A percentile compares a stretch with the other conserved stretches of the same genome.
These are phyloP conservation scores for Mastigamoeba balamuthi DNA, from an alignment of 78 protist species.

Conservation along the genomic window DNA sequence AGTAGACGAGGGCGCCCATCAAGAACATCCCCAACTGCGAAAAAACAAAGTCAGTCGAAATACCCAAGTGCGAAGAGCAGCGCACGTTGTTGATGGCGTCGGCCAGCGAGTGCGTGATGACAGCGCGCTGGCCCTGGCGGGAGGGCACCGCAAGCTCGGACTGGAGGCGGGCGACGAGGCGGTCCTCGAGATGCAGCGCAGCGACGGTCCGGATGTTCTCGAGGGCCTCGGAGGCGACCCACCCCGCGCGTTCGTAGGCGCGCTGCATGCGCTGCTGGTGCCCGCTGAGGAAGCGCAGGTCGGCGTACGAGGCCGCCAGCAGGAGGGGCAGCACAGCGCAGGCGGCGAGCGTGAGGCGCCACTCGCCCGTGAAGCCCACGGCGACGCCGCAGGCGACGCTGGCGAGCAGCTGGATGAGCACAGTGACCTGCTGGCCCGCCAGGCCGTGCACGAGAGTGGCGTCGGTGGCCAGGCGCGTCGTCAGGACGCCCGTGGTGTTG, in stretches of 20 bases:
- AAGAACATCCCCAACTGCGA: too few species aligned
- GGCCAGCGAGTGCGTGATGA: too few species aligned
- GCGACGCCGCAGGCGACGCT: conserved; percentile 33
- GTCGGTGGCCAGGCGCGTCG: conserved; percentile 58
- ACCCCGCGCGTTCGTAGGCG: conserved; percentile 31
- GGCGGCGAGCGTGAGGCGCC: conserved; percentile 59
- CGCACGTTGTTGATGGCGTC: too few species aligned
- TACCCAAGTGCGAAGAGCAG: too few species aligned
- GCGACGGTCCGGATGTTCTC: conserved; percentile 41
- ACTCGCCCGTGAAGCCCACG: conserved; percentile 47
- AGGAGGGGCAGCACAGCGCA: conserved; percentile 52
- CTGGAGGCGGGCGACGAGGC: conserved; percentile 9
- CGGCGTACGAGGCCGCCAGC: not conserved
- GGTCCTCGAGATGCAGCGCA: conserved; percentile 28
- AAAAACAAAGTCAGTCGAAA: too few species aligned
- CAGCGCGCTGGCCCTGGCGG: too few species aligned
- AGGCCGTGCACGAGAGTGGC: conserved; percentile 63
- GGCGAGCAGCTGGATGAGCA: conserved; percentile 28
- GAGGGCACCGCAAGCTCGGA: conserved; percentile 5
- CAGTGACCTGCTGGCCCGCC: too few species aligned
- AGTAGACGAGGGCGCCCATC: too few species aligned
- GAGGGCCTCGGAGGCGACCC: conserved; percentile 42
- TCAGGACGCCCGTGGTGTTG: conserved; percentile 49
- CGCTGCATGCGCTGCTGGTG: too few species aligned
- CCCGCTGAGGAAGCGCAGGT: not conserved